Evolutionary conservation across 2,329 filamentous ascomycete species (phyloP).

Genomic region (Xylariaceae sp.): DNA sequence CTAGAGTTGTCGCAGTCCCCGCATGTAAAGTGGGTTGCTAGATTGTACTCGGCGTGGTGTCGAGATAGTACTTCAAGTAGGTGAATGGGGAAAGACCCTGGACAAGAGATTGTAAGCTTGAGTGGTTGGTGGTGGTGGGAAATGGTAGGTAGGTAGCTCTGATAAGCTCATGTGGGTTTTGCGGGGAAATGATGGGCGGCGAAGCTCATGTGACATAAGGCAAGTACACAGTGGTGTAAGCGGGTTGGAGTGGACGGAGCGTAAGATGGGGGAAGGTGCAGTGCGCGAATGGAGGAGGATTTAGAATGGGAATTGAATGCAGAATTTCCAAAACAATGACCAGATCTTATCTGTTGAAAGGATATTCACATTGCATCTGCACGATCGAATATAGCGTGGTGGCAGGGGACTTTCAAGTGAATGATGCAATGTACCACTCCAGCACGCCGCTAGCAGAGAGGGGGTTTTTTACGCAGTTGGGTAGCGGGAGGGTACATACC

Average conservation of each 20-base stretch:
- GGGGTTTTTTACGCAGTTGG: no score
- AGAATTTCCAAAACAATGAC: no score
- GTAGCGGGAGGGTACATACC: no score
- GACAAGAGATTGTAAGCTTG: conserved; percentile 14
- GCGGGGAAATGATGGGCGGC: conserved; percentile 26
- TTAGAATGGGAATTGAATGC: conserved; percentile 5
- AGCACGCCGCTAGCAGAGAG: conserved; percentile 1
- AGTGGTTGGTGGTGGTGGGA: no score
- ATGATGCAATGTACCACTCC: no score
- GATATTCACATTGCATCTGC: conserved; percentile 26
- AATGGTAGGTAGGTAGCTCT: conserved; percentile 30
- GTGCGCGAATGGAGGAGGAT: not conserved
- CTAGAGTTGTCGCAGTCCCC: conserved; percentile 6
- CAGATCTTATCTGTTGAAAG: conserved; percentile 24
- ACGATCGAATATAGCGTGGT: conserved; percentile 20
- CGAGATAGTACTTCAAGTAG: conserved; percentile 20
- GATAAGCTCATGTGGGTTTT: conserved; percentile 26
- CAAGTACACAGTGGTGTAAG: conserved; percentile 6
- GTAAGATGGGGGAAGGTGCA: not conserved
- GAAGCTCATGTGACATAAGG: conserved; percentile 22
- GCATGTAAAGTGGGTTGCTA: conserved; percentile 12
- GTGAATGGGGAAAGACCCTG: conserved; percentile 17
- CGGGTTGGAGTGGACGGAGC: not conserved
- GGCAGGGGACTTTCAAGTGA: conserved; percentile 4
- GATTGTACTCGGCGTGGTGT: conserved; percentile 10